Evolutionary conservation across 139 green algal genomes (phyloP).

Genomic region (Auxenochlorella pyrenoidosa): DNA sequence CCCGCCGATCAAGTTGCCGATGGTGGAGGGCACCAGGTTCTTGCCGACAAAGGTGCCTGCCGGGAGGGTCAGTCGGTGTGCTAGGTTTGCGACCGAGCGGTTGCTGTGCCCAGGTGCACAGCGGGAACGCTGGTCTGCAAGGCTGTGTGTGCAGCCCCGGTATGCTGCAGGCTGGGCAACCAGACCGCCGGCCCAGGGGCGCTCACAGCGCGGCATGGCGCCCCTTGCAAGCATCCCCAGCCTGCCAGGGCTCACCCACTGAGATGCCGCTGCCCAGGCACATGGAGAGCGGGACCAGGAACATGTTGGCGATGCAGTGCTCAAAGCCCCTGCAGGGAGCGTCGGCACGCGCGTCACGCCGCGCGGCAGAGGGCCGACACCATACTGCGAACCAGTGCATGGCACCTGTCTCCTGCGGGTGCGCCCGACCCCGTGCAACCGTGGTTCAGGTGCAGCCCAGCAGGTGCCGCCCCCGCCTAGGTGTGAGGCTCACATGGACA

Average conservation of each 20-base stretch:
- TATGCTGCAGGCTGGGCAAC: not conserved
- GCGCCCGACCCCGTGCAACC: not conserved
- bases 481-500: not conserved
- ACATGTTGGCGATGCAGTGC: conserved; percentile 43
- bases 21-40: conserved; percentile 17
- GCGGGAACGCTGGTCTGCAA: not conserved
- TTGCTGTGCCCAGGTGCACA: not conserved
- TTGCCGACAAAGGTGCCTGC: conserved; percentile 21
- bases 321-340: conserved; percentile 18
- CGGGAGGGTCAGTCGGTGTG: too few species aligned
- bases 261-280: conserved; percentile 17
- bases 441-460: not conserved
- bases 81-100: too few species aligned
- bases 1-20: conserved; percentile 21
- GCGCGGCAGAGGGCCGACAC: too few species aligned
- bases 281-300: conserved; percentile 26
- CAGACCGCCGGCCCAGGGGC: not conserved
- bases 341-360: too few species aligned
- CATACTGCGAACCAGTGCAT: too few species aligned
- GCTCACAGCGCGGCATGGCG: too few species aligned
- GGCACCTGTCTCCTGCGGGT: too few species aligned
- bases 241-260: not conserved
- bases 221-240: too few species aligned
- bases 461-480: too few species aligned
- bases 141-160: too few species aligned